A percentile compares a stretch with the other conserved stretches of the same genome.
Evolutionary conservation across 192 early-diverging fungal species (phyloP).

Genomic region (Linderina pennispora): DNA sequence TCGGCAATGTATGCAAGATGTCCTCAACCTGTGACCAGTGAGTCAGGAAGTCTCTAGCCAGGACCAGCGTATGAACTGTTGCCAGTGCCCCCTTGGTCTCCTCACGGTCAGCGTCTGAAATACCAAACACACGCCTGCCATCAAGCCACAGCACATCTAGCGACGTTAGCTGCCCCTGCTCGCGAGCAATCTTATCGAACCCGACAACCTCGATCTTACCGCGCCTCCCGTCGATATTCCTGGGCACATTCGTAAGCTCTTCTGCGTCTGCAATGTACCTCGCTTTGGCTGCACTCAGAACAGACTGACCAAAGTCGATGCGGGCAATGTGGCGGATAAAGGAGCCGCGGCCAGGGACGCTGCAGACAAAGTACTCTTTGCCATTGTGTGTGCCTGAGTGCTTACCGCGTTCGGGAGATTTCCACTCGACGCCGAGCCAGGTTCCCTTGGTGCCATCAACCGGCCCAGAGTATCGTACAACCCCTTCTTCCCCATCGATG

Average conservation of each 20-base stretch:
- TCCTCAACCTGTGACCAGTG: constrained; percentile 7
- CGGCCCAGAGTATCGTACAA: constrained; percentile 39
- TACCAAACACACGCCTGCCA: constrained; percentile 1
- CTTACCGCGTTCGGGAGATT: constrained; percentile 24
- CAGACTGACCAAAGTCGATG: constrained; percentile 25
- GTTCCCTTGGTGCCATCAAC: constrained; percentile 16
- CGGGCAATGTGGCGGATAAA: constrained; percentile 27
- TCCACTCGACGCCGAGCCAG: constrained; percentile 51
- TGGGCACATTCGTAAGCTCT: not conserved
- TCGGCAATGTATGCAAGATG: constrained; percentile 5
- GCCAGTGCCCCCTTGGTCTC: constrained; percentile 2
- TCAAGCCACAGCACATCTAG: constrained; percentile 14
- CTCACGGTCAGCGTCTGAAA: not conserved
- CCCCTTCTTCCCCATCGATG: constrained; percentile 25
- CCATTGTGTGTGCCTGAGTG: constrained; percentile 32
- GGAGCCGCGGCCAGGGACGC: constrained; percentile 5
- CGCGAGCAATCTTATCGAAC: constrained; percentile 13
- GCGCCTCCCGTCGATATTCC: constrained; percentile 18
- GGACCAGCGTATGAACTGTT: constrained; percentile 5
- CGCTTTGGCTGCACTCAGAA: constrained; percentile 8
- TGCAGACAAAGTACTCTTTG: constrained; percentile 27
- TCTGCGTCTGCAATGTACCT: constrained; percentile 14
- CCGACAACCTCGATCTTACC: constrained; percentile 31
- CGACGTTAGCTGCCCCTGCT: constrained; percentile 6
- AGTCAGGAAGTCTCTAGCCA: constrained; percentile 26